phyloP scores from a whole-genome alignment of 129 eudicot genomes.

The Rutidosis leptorrhynchoides region DNA sequence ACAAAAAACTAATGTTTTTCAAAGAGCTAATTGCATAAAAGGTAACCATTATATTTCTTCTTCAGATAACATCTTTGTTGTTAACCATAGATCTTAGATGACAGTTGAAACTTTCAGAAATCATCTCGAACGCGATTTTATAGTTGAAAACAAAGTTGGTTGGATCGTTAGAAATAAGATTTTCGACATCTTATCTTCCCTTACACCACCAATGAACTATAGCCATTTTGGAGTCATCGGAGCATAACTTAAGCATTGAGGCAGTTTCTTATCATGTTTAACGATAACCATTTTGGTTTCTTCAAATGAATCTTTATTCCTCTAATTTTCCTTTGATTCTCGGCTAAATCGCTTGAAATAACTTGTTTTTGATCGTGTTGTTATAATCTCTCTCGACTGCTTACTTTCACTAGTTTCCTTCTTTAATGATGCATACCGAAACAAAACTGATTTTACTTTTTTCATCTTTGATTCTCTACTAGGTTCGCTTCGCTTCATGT shows the following conservation, averaged over 20 bases:
- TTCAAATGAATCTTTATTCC: constrained; percentile 26
- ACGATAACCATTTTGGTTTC: constrained; percentile 29
- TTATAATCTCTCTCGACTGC: constrained; percentile 27
- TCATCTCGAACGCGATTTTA: background rate
- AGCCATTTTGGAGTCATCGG: constrained; percentile 29
- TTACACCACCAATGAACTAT: too few species aligned
- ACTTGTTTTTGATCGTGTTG: constrained; percentile 31
- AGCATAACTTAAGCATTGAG: constrained; percentile 39
- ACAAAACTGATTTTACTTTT: constrained; percentile 52
- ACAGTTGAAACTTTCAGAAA: background rate
- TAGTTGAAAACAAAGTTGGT: background rate
- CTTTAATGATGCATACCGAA: constrained; percentile 56
- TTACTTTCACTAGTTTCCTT: constrained; percentile 37
- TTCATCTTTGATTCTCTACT: constrained; percentile 46
- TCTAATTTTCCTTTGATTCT: constrained; percentile 37
- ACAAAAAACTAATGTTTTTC: background rate
- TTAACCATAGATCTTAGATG: too few species aligned
- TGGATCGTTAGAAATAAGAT: too few species aligned
- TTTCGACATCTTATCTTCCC: too few species aligned
- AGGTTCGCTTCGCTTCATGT: constrained; percentile 22
- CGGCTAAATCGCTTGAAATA: constrained; percentile 49
- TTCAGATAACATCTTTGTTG: too few species aligned
- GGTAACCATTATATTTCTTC: background rate
- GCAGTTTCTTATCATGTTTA: constrained; percentile 36
- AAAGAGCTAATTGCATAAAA: background rate